Conservation (phyloP, 164 flowering plant species). For the Cinnamomum micranthum region DNA sequence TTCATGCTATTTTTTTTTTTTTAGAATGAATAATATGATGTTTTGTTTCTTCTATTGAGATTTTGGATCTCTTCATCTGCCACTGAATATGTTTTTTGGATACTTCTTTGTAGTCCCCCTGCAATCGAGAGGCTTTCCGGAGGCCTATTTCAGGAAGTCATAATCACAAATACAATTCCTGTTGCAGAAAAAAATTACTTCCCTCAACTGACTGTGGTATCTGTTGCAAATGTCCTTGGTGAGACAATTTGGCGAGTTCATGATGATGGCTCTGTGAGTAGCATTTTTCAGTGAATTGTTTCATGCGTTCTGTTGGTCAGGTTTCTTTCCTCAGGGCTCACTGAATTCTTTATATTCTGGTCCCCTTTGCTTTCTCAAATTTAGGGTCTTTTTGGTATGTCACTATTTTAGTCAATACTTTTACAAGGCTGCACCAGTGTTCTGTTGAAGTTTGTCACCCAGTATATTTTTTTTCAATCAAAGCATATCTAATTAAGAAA, state of each 20-base stretch:
- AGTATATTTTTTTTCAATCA: no score
- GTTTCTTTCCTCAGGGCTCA: no score
- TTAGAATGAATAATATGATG: neutral
- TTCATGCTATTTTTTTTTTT: neutral
- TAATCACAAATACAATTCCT: constrained; percentile 77
- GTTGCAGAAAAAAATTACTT: constrained; percentile 62
- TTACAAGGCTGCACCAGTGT: no score
- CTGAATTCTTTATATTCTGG: no score
- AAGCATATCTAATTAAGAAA: no score
- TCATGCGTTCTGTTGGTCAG: neutral
- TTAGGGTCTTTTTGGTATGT: no score
- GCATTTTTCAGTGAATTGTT: constrained; percentile 44
- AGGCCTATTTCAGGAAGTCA: constrained; percentile 81
- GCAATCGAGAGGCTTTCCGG: constrained; percentile 83
- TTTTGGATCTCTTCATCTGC: neutral
- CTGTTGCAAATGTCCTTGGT: constrained; percentile 78
- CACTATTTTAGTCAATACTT: no score
- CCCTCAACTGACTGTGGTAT: constrained; percentile 74
- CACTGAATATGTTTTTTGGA: neutral
- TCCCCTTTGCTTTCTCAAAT: no score
- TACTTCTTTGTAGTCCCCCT: constrained; percentile 55
- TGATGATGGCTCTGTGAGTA: constrained; percentile 69
- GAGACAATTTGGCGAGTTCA: constrained; percentile 87
- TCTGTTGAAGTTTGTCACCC: no score
- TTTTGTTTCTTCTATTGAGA: neutral